Evolutionary conservation across 1,139 yeast genomes (phyloP).

Genomic region (Geotrichum bryndzae): DNA sequence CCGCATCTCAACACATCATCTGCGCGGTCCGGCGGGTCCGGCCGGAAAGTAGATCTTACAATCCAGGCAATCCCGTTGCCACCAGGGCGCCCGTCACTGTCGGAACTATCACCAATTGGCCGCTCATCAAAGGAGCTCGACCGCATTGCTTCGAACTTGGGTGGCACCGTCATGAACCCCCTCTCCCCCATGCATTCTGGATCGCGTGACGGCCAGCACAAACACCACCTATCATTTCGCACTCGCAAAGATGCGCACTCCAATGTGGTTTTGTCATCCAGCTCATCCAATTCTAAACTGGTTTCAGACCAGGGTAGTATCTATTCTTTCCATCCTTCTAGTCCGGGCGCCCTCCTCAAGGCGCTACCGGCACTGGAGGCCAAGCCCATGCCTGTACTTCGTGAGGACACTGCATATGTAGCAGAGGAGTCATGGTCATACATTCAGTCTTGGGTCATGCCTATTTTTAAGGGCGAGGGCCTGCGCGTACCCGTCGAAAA

Average conservation of each 20-base stretch:
- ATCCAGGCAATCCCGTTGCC: conserved; percentile 31
- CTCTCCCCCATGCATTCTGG: conserved; percentile 22
- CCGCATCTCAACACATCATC: conserved; percentile 19
- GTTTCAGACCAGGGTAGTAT: conserved; percentile 41
- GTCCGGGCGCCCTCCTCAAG: conserved; percentile 33
- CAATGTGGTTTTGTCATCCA: conserved; percentile 40
- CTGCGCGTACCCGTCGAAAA: conserved; percentile 53
- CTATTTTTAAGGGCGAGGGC: conserved; percentile 46
- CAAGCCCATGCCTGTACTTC: conserved; percentile 30
- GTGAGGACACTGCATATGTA: conserved; percentile 43
- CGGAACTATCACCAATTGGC: conserved; percentile 39
- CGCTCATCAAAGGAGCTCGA: conserved; percentile 42
- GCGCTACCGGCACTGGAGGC: conserved; percentile 32
- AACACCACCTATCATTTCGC: conserved; percentile 40
- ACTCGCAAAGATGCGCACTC: conserved; percentile 38
- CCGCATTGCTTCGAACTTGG: conserved; percentile 37
- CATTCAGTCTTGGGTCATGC: conserved; percentile 40
- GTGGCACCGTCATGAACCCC: conserved; percentile 27
- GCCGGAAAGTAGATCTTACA: conserved; percentile 30
- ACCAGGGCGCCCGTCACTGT: conserved; percentile 31
- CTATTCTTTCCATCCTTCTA: conserved; percentile 44
- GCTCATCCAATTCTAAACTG: conserved; percentile 45
- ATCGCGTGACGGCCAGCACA: conserved; percentile 21
- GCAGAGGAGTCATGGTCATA: conserved; percentile 48
- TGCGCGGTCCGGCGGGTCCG: conserved; percentile 19